Evolutionary conservation across 441 rosid genomes (phyloP), one percentile per base, ranked within the genome.

Genomic region (Croton setiger): DNA sequence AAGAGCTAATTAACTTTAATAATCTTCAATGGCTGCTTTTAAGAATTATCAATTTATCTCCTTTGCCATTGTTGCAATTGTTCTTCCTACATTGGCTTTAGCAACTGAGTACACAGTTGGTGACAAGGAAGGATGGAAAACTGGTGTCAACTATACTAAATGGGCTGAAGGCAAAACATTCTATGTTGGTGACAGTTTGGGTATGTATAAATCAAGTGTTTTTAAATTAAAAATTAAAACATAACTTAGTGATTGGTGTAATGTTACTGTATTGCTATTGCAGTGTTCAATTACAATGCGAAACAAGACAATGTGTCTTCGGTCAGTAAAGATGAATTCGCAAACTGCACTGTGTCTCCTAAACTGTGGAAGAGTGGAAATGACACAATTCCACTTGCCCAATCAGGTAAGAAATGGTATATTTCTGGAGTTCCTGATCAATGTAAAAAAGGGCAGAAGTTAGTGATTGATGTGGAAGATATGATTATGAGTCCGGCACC

Each of bases 111-210:
- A 61, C 52, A 27, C 57, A 0, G 82, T 83, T 21, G 89, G 89
- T 1, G 84, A 48, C 20, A 52, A 61, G 0, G 1, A 53, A 0
- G 82, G 81, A 14, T 83, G 86, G 87, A 80, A 62, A 0, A 1
- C 13, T 21, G 69, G 39, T 5, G 66, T 43, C 49, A 17, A 86
- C 41, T 82, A 77, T 61, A 10, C 41, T 4, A n/a, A 17, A 1
- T 86, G 87, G 87, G 81, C 86, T 47, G 44, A 63, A 2, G 81
- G 21, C 66, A 80, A 77, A 54, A 74, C 44, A 11, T 82, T 83
- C 63, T 10, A 5, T 0, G 80, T 82, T 37, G 86, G 86, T 15
- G 89, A 85, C 52, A 67, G 13, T 43, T 70, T 83, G 39, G 77
- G 86, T 84, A 70, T 52, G 10, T 8, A 18, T 0, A n/a, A n/a